Evolutionary conservation across 768 basidiomycete genomes (phyloP).

Genomic region (Lyophyllum atratum): DNA sequence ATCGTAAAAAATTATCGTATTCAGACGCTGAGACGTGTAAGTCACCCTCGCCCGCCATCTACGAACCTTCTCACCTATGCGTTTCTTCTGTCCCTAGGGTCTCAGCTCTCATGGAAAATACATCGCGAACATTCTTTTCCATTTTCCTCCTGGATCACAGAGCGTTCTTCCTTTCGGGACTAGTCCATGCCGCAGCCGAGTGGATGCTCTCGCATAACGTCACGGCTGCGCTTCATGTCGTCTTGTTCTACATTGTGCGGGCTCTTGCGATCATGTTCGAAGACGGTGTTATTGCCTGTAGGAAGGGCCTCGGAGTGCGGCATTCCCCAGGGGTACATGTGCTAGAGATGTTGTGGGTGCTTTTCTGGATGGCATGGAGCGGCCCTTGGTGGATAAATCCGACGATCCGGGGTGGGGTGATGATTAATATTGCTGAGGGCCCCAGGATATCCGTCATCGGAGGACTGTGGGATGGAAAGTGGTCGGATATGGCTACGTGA

Average conservation of each 20-base stretch:
- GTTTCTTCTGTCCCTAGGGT: neutral
- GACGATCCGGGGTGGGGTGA: neutral
- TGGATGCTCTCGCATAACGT: neutral
- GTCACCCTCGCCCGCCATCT: neutral
- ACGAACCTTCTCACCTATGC: neutral
- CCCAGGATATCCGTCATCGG: neutral
- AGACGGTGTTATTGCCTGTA: neutral
- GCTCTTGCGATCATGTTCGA: neutral
- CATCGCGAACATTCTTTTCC: neutral
- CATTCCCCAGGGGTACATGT: neutral
- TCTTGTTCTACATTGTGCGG: neutral
- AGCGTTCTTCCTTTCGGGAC: neutral
- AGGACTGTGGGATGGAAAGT: neutral
- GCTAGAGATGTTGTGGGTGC: neutral
- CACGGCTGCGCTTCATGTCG: neutral
- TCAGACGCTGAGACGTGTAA: neutral
- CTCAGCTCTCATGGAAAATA: neutral
- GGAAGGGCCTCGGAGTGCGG: neutral
- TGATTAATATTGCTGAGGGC: neutral
- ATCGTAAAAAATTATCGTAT: too few species aligned
- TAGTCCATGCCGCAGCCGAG: neutral
- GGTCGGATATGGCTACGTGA: too few species aligned
- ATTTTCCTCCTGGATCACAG: neutral
- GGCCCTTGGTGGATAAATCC: neutral
- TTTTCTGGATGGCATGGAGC: neutral